Conservation (phyloP, 2,329 filamentous ascomycete species). For the Cytospora leucostoma region DNA sequence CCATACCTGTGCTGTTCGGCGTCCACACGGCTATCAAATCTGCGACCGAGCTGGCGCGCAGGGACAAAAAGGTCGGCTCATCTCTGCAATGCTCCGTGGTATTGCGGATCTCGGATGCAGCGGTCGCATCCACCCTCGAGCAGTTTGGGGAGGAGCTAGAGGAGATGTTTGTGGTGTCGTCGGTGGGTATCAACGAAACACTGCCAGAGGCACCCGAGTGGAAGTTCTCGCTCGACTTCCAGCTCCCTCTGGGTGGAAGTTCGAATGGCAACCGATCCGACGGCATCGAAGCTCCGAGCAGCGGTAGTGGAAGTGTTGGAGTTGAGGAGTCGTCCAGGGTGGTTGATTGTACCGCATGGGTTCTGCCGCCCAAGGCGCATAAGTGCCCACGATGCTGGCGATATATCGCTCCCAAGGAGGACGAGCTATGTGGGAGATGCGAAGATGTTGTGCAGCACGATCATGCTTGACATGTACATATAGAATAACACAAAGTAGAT, state of each 20-base stretch:
- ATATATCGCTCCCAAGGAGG: constrained; percentile 69
- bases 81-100: constrained; percentile 76
- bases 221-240: constrained; percentile 47
- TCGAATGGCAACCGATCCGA: not conserved
- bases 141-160: constrained; percentile 56
- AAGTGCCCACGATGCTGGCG: constrained; percentile 94
- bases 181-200: constrained; percentile 51
- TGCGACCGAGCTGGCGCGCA: constrained; percentile 72
- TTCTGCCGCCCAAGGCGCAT: constrained; percentile 51
- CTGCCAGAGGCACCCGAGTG: constrained; percentile 39
- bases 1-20: constrained; percentile 51
- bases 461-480: not conserved
- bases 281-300: not conserved
- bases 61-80: constrained; percentile 72
- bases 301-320: not conserved
- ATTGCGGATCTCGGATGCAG: constrained; percentile 48
- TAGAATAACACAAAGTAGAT: not conserved
- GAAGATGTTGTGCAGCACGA: constrained; percentile 58
- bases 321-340: constrained; percentile 31
- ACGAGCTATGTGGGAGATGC: constrained; percentile 72
- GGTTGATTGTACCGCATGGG: constrained; percentile 42
- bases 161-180: constrained; percentile 69
- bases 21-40: constrained; percentile 70
- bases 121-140: constrained; percentile 39
- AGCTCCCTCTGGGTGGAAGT: constrained; percentile 33